Percentiles rank a stretch among this genome's conserved stretches.
phyloP scores from a whole-genome alignment of 345 rosid genomes.

The Lepidium sativum region DNA sequence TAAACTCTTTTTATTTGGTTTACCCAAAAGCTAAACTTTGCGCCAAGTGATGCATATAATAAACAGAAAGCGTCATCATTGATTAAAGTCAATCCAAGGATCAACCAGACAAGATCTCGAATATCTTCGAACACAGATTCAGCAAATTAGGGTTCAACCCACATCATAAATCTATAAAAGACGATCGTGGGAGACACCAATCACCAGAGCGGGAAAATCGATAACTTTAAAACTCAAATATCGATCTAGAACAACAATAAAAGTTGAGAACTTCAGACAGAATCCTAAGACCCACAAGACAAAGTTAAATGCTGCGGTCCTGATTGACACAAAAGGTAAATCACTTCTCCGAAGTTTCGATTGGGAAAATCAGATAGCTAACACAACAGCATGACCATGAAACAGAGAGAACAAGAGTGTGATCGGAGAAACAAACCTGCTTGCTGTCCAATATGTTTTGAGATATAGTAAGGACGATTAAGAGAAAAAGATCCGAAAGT shows the following conservation, averaged over 20 bases:
- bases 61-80: not conserved
- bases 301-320: not conserved
- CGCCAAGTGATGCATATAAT: not conserved
- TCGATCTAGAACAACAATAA: not conserved
- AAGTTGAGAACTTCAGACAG: not conserved
- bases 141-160: not conserved
- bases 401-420: not conserved
- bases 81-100: not conserved
- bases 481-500: not conserved
- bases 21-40: not conserved
- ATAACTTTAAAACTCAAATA: not conserved
- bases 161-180: not conserved
- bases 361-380: not conserved
- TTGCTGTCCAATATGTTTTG: not conserved
- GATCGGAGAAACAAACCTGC: constrained; percentile 16
- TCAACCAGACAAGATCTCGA: not conserved
- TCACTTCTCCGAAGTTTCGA: not conserved
- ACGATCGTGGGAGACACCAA: not conserved
- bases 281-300: constrained; percentile 1
- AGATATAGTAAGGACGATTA: not conserved
- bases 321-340: not conserved
- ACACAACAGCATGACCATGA: not conserved
- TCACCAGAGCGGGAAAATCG: not conserved
- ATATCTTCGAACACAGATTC: not conserved
- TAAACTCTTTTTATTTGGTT: too few species aligned